Evolutionary conservation across 129 eudicot genomes (phyloP).

Genomic region (Erigeron canadensis): DNA sequence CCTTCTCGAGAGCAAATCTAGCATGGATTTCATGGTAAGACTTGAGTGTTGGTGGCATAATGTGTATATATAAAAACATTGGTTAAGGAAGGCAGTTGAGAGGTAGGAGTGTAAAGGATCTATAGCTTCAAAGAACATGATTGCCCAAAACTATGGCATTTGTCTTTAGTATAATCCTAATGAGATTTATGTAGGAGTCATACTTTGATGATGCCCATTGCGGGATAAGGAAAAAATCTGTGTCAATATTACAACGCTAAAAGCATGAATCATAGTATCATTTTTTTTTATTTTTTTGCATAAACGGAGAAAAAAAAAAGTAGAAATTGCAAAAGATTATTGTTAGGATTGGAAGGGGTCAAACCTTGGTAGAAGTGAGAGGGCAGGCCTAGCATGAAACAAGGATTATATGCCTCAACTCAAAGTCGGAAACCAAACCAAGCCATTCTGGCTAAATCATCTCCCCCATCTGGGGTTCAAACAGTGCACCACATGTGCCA

Average conservation of each 20-base stretch:
- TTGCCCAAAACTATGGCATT: conserved; percentile 35
- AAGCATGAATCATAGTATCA: conserved; percentile 29
- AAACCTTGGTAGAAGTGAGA: too few species aligned
- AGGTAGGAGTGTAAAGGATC: conserved; percentile 33
- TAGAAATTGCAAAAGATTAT: too few species aligned
- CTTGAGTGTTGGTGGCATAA: conserved; percentile 29
- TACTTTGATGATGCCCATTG: conserved; percentile 34
- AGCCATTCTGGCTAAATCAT: too few species aligned
- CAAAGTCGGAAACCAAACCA: too few species aligned
- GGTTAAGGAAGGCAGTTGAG: conserved; percentile 26
- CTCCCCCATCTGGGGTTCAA: too few species aligned
- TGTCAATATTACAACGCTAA: conserved; percentile 30
- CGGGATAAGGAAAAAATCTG: conserved; percentile 21
- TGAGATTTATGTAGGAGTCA: conserved; percentile 28
- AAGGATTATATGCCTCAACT: too few species aligned
- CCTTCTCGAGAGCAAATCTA: conserved; percentile 22
- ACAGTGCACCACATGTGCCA: too few species aligned
- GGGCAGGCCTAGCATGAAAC: too few species aligned
- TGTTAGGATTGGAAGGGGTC: too few species aligned
- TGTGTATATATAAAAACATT: conserved; percentile 8
- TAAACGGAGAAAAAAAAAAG: too few species aligned
- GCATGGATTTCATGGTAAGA: conserved; percentile 30
- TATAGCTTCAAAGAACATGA: conserved; percentile 35
- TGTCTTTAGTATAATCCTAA: conserved; percentile 28
- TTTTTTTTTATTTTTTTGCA: too few species aligned